Evolutionary conservation across 176 grass and related monocot species (phyloP).

Genomic region (Triticum turgidum): DNA sequence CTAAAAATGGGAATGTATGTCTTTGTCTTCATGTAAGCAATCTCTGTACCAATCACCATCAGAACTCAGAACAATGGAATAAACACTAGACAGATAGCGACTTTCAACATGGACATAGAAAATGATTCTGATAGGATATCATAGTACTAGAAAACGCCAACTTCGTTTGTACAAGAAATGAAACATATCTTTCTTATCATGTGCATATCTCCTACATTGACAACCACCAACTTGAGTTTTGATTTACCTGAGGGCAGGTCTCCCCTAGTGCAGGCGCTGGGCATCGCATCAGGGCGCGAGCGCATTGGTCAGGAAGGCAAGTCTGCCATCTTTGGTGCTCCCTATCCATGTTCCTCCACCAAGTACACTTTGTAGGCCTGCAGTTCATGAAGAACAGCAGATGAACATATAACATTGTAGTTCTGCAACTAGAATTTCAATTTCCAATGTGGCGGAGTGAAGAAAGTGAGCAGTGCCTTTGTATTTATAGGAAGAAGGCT

Average conservation of each 20-base stretch:
- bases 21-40: background rate
- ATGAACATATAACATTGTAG: background rate
- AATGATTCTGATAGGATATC: background rate
- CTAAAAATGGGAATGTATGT: background rate
- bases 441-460: background rate
- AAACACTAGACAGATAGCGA: background rate
- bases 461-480: slow-evolving; percentile 3
- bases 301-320: slow-evolving; percentile 66
- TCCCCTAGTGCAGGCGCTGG: slow-evolving; percentile 49
- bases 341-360: too few species aligned
- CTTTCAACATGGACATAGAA: background rate
- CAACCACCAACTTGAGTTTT: background rate
- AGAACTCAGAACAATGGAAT: slow-evolving; percentile 9
- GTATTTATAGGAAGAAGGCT: slow-evolving; percentile 27
- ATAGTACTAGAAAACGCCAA: background rate
- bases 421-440: background rate
- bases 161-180: background rate
- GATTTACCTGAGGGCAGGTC: slow-evolving; percentile 60
- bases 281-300: slow-evolving; percentile 58
- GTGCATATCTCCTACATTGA: background rate
- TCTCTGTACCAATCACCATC: background rate
- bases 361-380: slow-evolving; percentile 52
- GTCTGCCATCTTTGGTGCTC: too few species aligned
- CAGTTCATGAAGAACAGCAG: slow-evolving; percentile 8
- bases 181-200: slow-evolving; percentile 5